Conservation (phyloP, 108 stramenopile genomes). For the Craspedostauros australis region DNA sequence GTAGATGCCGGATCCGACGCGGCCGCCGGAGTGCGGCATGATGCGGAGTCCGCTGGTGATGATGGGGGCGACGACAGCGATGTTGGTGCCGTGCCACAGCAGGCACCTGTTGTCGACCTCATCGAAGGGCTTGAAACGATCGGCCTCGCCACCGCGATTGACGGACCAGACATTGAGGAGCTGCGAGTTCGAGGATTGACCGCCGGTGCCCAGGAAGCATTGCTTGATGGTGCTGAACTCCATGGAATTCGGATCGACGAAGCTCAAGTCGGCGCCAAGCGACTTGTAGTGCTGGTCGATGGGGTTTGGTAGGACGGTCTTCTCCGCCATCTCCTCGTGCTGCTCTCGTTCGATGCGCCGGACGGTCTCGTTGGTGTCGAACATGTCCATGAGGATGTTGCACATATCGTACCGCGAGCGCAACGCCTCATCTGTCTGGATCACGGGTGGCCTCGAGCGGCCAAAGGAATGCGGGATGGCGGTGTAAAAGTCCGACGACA, state of each 20-base stretch:
- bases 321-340: no score
- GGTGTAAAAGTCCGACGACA: slow-evolving; percentile 37
- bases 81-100: slow-evolving; percentile 57
- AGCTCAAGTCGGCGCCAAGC: slow-evolving; percentile 26
- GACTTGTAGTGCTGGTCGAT: slow-evolving; percentile 26
- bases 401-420: slow-evolving; percentile 39
- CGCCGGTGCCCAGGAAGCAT: no score
- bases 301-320: slow-evolving; percentile 17
- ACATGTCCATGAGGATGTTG: slow-evolving; percentile 40
- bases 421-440: slow-evolving; percentile 21
- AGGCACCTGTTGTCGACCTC: slow-evolving; percentile 34
- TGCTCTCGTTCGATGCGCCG: slow-evolving; percentile 4
- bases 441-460: slow-evolving; percentile 31
- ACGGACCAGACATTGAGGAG: slow-evolving; percentile 36
- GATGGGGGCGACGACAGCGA: slow-evolving; percentile 55
- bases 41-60: slow-evolving; percentile 47
- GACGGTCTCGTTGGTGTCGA: slow-evolving; percentile 25
- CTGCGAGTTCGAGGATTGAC: not conserved
- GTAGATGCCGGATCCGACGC: slow-evolving; percentile 49
- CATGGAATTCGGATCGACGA: slow-evolving; percentile 3
- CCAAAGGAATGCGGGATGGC: slow-evolving; percentile 51
- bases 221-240: slow-evolving; percentile 19
- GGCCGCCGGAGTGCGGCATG: slow-evolving; percentile 56
- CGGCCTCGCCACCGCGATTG: slow-evolving; percentile 28
- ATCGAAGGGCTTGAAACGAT: slow-evolving; percentile 33